Evolutionary conservation across 257 asterid species (phyloP).

Genomic region (Nicotiana attenuata): DNA sequence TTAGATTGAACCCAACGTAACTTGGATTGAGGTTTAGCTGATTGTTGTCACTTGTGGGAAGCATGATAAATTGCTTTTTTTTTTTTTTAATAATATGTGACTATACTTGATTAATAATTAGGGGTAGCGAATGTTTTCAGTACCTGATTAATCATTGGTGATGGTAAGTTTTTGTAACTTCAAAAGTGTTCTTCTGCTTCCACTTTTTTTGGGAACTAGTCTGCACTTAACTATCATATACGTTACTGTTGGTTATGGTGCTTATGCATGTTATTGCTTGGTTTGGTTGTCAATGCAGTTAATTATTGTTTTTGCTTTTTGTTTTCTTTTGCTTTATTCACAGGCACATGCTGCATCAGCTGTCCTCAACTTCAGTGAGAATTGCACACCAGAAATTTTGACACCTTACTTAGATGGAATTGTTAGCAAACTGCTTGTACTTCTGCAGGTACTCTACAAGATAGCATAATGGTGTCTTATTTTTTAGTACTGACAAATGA

Average conservation of each 20-base stretch:
- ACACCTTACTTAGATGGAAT: constrained; percentile 83
- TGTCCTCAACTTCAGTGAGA: constrained; percentile 88
- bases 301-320: background rate
- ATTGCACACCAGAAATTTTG: constrained; percentile 87
- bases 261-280: constrained; percentile 5
- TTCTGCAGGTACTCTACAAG: constrained; percentile 58
- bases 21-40: constrained; percentile 4
- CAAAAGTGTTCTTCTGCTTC: background rate
- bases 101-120: background rate
- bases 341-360: constrained; percentile 99
- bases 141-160: background rate
- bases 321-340: constrained; percentile 10
- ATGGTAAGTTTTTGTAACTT: background rate
- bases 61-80: background rate
- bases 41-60: background rate
- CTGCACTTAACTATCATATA: background rate
- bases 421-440: constrained; percentile 76
- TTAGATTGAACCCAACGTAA: background rate
- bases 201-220: background rate
- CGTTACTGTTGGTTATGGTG: background rate
- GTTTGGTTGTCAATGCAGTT: background rate
- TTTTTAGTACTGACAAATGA: background rate
- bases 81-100: background rate
- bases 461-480: background rate
- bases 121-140: background rate